phyloP scores from a whole-genome alignment of 2,329 filamentous ascomycete genomes.

The Fusarium sp. region DNA sequence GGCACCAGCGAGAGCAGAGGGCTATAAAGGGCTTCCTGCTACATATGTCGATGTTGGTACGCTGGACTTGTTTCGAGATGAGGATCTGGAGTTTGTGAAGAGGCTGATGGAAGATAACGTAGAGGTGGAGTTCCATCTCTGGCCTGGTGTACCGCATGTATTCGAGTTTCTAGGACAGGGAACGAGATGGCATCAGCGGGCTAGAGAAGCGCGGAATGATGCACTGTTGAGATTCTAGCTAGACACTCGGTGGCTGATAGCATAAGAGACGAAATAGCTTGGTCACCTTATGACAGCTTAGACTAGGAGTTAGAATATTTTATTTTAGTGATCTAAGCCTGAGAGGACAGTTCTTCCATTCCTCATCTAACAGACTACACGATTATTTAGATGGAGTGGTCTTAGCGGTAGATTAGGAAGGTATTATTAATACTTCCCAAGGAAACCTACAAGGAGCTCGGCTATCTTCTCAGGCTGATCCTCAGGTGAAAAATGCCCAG shows the following conservation, averaged over 20 bases:
- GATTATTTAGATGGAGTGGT: no score
- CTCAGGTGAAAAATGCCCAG: slow-evolving; percentile 48
- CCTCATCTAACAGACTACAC: no score
- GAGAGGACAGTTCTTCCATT: no score
- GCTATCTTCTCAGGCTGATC: slow-evolving; percentile 44
- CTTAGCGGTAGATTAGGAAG: no score
- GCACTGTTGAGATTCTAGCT: slow-evolving; percentile 26
- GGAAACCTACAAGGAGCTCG: slow-evolving; percentile 22
- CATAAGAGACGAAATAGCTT: not conserved
- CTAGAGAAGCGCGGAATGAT: slow-evolving; percentile 19
- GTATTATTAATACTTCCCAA: slow-evolving; percentile 1
- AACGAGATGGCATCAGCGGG: slow-evolving; percentile 29
- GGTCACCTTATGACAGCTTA: not conserved
- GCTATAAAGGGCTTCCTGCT: slow-evolving; percentile 21
- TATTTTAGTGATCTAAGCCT: no score
- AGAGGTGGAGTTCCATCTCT: slow-evolving; percentile 41
- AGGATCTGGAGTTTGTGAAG: slow-evolving; percentile 33
- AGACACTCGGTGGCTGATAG: not conserved
- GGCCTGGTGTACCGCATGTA: slow-evolving; percentile 38
- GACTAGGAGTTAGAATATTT: not conserved
- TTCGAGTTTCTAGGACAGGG: slow-evolving; percentile 33
- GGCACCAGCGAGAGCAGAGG: slow-evolving; percentile 29
- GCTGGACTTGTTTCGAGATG: slow-evolving; percentile 37
- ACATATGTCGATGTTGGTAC: slow-evolving; percentile 37
- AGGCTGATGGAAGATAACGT: slow-evolving; percentile 35